phyloP scores from a whole-genome alignment of 139 green algal genomes.

The Chlorella sp. region DNA sequence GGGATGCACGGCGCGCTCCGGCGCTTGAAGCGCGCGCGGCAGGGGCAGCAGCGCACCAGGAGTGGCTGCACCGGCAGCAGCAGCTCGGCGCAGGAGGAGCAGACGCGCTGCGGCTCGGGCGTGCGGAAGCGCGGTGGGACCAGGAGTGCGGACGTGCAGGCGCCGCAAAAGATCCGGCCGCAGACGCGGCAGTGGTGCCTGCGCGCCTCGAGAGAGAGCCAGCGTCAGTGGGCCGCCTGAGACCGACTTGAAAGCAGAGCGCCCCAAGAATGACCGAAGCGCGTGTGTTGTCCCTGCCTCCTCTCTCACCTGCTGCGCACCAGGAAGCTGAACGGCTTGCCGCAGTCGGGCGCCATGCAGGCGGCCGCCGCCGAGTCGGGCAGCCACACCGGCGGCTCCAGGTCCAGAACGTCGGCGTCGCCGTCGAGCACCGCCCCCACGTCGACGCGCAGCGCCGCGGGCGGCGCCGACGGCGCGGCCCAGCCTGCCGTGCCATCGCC shows the following conservation, averaged over 20 bases:
- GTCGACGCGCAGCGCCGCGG: neutral
- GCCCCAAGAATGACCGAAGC: too few relatives aligned
- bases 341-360: constrained; percentile 42
- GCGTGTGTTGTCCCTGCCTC: too few relatives aligned
- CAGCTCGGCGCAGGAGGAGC: constrained; percentile 59
- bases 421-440: constrained; percentile 21
- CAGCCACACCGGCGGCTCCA: constrained; percentile 76
- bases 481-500: neutral
- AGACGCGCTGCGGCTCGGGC: constrained; percentile 66
- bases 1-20: too few relatives aligned
- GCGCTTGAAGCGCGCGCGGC: too few relatives aligned
- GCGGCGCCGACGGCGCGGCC: neutral
- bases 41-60: too few relatives aligned
- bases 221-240: too few relatives aligned
- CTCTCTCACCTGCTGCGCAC: too few relatives aligned
- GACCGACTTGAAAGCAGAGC: too few relatives aligned
- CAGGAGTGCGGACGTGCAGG: constrained; percentile 64
- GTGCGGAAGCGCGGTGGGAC: constrained; percentile 79
- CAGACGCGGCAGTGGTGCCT: constrained; percentile 80
- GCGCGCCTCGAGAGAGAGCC: too few relatives aligned
- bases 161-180: constrained; percentile 76
- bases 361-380: constrained; percentile 62
- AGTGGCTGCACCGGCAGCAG: constrained; percentile 73
- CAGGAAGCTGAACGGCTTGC: constrained; percentile 60
- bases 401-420: constrained; percentile 49